Evolutionary conservation across 2,329 filamentous ascomycete species (phyloP), one percentile per base, ranked within the genome.

Genomic region (Curvularia verruculosa): DNA sequence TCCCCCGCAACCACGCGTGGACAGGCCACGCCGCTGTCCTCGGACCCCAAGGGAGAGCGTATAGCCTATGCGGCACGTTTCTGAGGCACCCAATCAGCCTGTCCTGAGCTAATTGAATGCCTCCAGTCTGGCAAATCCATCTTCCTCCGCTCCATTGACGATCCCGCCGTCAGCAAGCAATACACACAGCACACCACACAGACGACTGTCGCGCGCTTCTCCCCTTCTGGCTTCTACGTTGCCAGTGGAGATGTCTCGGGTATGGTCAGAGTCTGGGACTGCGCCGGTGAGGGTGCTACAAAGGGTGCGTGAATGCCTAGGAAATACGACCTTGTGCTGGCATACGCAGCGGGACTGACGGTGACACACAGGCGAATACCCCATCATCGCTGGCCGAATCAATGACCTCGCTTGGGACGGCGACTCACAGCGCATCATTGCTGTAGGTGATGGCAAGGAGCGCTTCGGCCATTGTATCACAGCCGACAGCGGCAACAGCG

Each of bases 381-480:
- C 87, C 72, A 97, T 98, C 78, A 93, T 98, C 71, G 92, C 91
- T 31, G 95, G 95, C 12, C 89, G 91, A 52, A 94, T 99, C 79
- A 96, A 96, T 75, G 95, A 99, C 75, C 87, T 99, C 64, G 94
- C 92, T 1, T 99, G 95, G 93, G 95, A 98, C 71, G 94, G 93
- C 55, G 95, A 99, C 78, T 96, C 91, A 59, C 93, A 97, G 81
- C 89, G 95, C 48, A 89, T 99, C 72, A 97, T 98, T 70, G 95
- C 94, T 3, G 94, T 99, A 5, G 95, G 95, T 43, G 91, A 98
- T 68, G 95, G 95, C 49, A 93, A 94, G 73, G 92, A 98, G 80
- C 86, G 92, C 54, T 97, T 92, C 75, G 94, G 94, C 13, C 91
- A 94, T 76, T 96, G 92, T 81, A 92, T 98, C 74, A 97, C 92